Percentiles rank a stretch among this genome's conserved stretches.
Conservation (phyloP, 176 grass and related monocot genomes). For the Sorghum bicolor region DNA sequence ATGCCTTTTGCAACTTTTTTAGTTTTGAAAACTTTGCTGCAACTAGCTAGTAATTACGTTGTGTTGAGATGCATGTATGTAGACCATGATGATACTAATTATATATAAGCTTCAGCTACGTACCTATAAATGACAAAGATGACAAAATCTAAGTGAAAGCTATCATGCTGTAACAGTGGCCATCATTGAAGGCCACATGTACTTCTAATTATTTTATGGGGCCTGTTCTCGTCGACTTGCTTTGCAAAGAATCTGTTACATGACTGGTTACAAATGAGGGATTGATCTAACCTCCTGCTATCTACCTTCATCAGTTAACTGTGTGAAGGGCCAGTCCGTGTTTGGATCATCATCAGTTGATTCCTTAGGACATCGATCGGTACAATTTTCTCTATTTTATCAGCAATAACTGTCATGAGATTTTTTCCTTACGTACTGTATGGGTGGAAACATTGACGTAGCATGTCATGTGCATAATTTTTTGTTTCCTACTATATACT, state of each 20-base stretch:
- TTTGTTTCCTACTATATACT: not conserved
- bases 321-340: not conserved
- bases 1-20: constrained; percentile 25
- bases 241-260: constrained; percentile 7
- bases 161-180: constrained; percentile 29
- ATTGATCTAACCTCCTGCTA: not conserved
- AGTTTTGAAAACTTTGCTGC: constrained; percentile 34
- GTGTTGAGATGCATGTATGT: constrained; percentile 32
- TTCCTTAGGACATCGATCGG: not conserved
- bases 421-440: not conserved
- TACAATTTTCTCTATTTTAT: not conserved
- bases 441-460: not conserved
- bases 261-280: not conserved
- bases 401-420: not conserved
- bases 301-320: not conserved
- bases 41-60: constrained; percentile 43
- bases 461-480: not conserved
- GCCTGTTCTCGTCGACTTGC: constrained; percentile 9
- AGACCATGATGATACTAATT: constrained; percentile 48
- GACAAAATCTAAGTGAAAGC: constrained; percentile 36
- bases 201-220: constrained; percentile 36
- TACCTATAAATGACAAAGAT: constrained; percentile 45
- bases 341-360: not conserved
- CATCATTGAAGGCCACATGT: constrained; percentile 45
- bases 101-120: constrained; percentile 36